phyloP scores from a whole-genome alignment of 1,284 basidiomycete genomes.

The Tilletia caries region DNA sequence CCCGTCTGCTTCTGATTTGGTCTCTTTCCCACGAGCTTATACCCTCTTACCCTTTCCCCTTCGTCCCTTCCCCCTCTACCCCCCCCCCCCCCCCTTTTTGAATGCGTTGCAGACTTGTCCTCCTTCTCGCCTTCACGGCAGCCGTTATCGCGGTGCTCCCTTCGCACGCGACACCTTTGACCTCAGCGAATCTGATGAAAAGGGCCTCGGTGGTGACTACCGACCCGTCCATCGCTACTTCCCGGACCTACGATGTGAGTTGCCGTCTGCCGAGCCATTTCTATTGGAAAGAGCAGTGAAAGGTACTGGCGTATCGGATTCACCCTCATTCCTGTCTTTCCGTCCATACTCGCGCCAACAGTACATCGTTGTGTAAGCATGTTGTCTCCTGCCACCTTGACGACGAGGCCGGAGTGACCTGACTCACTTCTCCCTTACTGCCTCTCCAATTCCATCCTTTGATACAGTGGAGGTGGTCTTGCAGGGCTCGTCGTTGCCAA shows the following conservation, averaged over 20 bases:
- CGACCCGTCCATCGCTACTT: background rate
- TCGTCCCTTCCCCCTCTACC: no score
- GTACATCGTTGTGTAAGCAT: constrained; percentile 6
- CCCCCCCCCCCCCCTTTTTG: background rate
- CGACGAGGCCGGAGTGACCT: no score
- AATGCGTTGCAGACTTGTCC: background rate
- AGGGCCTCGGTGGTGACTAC: background rate
- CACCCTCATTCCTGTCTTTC: background rate
- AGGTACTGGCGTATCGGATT: no score
- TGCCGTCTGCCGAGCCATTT: no score
- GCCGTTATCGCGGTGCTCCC: background rate
- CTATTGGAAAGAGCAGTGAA: no score
- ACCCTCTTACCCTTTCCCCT: no score
- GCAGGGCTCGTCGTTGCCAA: constrained; percentile 53
- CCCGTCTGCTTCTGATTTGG: no score
- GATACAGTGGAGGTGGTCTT: constrained; percentile 33
- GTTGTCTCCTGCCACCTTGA: no score
- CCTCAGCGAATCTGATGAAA: background rate
- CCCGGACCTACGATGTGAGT: background rate
- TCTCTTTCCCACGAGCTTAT: no score
- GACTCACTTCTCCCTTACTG: background rate
- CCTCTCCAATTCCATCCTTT: no score
- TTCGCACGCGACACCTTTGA: background rate
- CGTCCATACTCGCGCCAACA: no score
- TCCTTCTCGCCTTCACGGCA: background rate